Evolutionary conservation across 2,329 filamentous ascomycete genomes (phyloP), one percentile per base, ranked within the genome.

Genomic region (Lecanosticta acicola): DNA sequence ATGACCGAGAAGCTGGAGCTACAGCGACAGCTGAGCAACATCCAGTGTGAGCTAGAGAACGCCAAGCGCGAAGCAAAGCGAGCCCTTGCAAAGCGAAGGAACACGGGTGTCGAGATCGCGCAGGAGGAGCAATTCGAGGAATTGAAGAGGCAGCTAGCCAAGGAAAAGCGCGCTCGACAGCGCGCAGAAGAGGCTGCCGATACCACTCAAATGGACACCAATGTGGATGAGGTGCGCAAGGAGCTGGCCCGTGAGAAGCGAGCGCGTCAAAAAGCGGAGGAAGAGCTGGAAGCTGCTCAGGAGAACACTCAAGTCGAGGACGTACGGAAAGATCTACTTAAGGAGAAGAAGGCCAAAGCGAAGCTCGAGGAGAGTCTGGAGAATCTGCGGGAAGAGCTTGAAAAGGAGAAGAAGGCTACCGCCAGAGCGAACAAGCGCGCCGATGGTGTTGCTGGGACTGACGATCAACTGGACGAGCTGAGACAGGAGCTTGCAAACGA

Each of bases 41-140:
- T 90, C 2, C 85, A 94, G 64, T 81, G 87, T 35, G 85, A 94
- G 57, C 74, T 95, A 2, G 87, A 90, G 54, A 87, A 85, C 55
- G 87, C 93, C 63, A 91, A 81, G 64, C 78, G 81, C n/a, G 76
- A 81, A 2, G 72, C 78, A 7, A 78, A 83, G 55, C 78, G 82
- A 41, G 76, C 76, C 3, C 57, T 70, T 3, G 70, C 71, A 1
- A 75, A 76, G 54, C 71, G 69, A 39, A 70, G 63, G 61, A 76
- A 62, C 63, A 77, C 69, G 34, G 70, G 73, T 43, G 69, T 70
- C 32, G 73, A 75, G 40, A 66, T 71, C 54, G 59, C 68, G 56
- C 54, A 70, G 55, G 56, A 68, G 59, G 55, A 64, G 50, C 49
- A 68, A 59, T 65, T 62, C 54, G 71, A 68, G 43, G 71, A 70